Conservation (phyloP, 2,329 filamentous ascomycete genomes). For the Aspergillus luchuensis region DNA sequence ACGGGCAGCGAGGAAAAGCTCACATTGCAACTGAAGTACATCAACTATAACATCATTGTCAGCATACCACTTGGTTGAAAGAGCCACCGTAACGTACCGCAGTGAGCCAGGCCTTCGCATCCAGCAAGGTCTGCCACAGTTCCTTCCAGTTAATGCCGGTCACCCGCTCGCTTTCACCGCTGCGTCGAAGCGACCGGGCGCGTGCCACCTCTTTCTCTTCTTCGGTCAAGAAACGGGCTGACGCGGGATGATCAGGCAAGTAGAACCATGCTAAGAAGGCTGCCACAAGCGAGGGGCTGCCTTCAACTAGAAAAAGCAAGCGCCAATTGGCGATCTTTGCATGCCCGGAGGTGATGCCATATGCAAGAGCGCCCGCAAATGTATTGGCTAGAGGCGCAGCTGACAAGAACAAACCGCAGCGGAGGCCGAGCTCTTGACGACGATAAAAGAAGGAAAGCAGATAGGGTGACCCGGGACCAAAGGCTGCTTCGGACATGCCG, state of each 20-base stretch:
- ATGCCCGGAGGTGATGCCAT: slow-evolving; percentile 64
- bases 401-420: slow-evolving; percentile 58
- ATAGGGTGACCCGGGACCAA: slow-evolving; percentile 51
- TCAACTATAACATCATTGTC: slow-evolving; percentile 37
- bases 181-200: slow-evolving; percentile 56
- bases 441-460: slow-evolving; percentile 62
- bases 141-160: slow-evolving; percentile 51
- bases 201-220: slow-evolving; percentile 62
- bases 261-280: slow-evolving; percentile 58
- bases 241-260: slow-evolving; percentile 55
- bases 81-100: slow-evolving; percentile 35
- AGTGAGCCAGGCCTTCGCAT: slow-evolving; percentile 53
- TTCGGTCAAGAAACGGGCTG: slow-evolving; percentile 57
- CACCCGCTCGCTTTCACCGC: slow-evolving; percentile 49
- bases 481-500: slow-evolving; percentile 50
- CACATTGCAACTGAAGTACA: slow-evolving; percentile 65
- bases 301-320: slow-evolving; percentile 66
- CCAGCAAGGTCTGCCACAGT: slow-evolving; percentile 47
- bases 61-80: not conserved
- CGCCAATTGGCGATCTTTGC: slow-evolving; percentile 64
- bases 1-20: slow-evolving; percentile 67
- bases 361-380: slow-evolving; percentile 71
- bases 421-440: slow-evolving; percentile 57
- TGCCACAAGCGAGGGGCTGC: slow-evolving; percentile 60
- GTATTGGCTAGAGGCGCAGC: slow-evolving; percentile 72